Base-by-base conservation (phyloP, 306 rosid genomes). In the Myrica gale region DNA sequence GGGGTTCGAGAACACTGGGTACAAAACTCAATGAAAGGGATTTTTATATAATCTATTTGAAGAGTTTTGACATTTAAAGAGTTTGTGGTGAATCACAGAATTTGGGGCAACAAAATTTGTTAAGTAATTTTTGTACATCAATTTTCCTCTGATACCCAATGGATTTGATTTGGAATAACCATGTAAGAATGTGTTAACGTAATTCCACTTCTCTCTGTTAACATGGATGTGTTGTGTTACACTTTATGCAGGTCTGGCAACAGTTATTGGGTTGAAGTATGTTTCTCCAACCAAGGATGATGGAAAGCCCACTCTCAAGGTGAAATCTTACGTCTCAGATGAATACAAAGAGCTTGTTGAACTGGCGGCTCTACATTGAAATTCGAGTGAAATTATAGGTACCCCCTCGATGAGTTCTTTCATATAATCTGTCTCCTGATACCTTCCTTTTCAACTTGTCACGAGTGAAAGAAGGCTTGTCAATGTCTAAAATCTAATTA, bases 231-330 rank as follows among this genome's bases (percentile, higher is more conserved):
- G 21, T 72, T 9, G 5, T 60, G 8, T 21, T 13, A n/a, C 61
- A 21, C 13, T 66, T 66, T 6, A 70, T 68, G 85, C 92, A 93
- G 98, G 91, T 74, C 82, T 91, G 75, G 78, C 89, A 16, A 93
- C 97, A 44, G 94, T 93, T 42, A 91, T 93, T 23, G 97, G 98
- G 71, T 72, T 90, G 81, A 93, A 91, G 85, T 87, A 91, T 53
- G 74, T 82, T 44, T 90, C 97, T 66, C 94, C 96, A 2, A 90
- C 80, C 46, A 84, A 71, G 73, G 88, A 69, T 2, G 82, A 82
- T 46, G 92, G 90, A 17, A 76, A 82, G 46, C 88, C 85, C 0
- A 81, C 72, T 68, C 78, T 93, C 86, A 88, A 83, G 83, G 91
- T 80, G 82, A 90, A 90, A 71, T 88, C 97, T 26, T 85, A 51